Conservation (phyloP, 164 flowering plant species). For the Liriodendron chinense region DNA sequence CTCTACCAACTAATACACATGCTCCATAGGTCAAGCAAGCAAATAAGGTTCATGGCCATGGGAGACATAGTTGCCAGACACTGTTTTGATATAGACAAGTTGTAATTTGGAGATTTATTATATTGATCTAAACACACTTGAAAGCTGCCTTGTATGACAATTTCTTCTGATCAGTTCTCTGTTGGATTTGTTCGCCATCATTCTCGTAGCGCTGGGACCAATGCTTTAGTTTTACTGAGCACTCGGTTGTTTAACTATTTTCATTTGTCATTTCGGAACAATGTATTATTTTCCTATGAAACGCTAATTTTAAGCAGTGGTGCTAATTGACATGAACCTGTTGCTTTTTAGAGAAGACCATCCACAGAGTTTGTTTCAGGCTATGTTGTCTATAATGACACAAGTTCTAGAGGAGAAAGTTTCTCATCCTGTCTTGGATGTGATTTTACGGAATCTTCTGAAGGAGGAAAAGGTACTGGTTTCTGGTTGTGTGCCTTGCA, state of each 20-base stretch:
- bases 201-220: background rate
- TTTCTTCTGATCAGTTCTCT: background rate
- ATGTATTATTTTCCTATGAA: background rate
- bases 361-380: slow-evolving; percentile 50
- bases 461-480: slow-evolving; percentile 62
- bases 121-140: background rate
- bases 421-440: slow-evolving; percentile 58
- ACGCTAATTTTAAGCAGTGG: background rate
- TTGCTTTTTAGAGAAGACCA: slow-evolving; percentile 65
- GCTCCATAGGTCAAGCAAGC: no score
- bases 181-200: background rate
- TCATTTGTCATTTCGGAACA: background rate
- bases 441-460: slow-evolving; percentile 64
- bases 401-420: slow-evolving; percentile 67
- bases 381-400: slow-evolving; percentile 63
- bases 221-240: background rate
- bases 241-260: background rate
- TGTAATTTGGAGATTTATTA: no score
- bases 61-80: no score
- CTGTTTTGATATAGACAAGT: no score
- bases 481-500: background rate
- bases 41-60: no score
- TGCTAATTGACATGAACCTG: slow-evolving; percentile 7
- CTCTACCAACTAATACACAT: no score
- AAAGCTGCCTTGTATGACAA: background rate